Conservation (phyloP, 192 early-diverging fungal species). For the Gorgonomyces haynaldii region DNA sequence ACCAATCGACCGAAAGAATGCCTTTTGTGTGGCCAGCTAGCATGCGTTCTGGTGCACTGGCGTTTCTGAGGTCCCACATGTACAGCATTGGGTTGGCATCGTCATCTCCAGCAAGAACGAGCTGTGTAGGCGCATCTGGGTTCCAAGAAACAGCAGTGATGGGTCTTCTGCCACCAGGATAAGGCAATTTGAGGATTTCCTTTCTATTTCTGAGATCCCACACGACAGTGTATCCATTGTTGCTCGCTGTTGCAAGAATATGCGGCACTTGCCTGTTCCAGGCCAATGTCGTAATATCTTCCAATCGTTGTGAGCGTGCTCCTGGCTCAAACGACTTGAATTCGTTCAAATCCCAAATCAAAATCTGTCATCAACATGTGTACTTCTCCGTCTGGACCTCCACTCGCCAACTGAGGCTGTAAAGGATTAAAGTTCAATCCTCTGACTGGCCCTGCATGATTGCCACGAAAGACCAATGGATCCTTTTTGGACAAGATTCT, state of each 20-base stretch:
- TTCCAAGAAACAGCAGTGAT: constrained; percentile 85
- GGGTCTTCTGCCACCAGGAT: constrained; percentile 56
- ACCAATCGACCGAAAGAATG: constrained; percentile 88
- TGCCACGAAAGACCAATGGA: constrained; percentile 50
- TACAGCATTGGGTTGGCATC: constrained; percentile 77
- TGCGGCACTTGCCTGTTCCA: constrained; percentile 92
- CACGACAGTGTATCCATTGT: constrained; percentile 85
- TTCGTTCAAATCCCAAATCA: constrained; percentile 90
- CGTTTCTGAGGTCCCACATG: constrained; percentile 94
- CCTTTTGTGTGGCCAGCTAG: constrained; percentile 83
- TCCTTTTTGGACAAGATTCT: constrained; percentile 56
- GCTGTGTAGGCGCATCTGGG: constrained; percentile 85
- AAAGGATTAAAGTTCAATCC: constrained; percentile 88
- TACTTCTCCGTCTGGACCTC: constrained; percentile 86
- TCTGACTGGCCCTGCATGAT: constrained; percentile 79
- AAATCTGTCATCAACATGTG: constrained; percentile 44
- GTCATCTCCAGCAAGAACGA: constrained; percentile 86
- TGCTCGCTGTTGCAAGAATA: constrained; percentile 84
- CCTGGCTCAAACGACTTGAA: constrained; percentile 82
- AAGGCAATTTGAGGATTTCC: constrained; percentile 68
- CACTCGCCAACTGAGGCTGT: constrained; percentile 75
- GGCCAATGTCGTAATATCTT: constrained; percentile 75
- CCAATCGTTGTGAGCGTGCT: constrained; percentile 65
- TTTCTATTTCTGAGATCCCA: constrained; percentile 87
- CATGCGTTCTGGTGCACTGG: constrained; percentile 74